Conservation (phyloP, 768 basidiomycete genomes). For the Kondoa subrosea region DNA sequence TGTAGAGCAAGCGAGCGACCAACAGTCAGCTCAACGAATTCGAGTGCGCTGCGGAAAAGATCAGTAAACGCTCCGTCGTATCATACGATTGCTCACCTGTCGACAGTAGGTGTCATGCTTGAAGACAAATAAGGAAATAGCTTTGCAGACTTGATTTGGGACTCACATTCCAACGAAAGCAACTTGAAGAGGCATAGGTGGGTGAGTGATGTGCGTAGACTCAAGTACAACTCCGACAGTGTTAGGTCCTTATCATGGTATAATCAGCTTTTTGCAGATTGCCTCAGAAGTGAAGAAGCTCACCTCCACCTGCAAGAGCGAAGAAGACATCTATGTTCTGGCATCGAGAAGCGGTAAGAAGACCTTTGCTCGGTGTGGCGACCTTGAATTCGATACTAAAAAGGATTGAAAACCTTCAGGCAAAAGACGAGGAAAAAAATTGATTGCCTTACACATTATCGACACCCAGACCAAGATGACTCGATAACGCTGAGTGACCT, state of each 20-base stretch:
- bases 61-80: no score
- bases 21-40: no score
- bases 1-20: no score
- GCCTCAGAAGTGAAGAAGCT: background rate
- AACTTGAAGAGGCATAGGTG: background rate
- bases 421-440: background rate
- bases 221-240: constrained; percentile 1
- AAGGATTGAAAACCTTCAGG: background rate
- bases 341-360: constrained; percentile 5
- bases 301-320: background rate
- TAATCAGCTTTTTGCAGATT: background rate
- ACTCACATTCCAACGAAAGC: background rate
- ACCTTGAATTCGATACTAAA: background rate
- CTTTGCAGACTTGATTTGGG: no score
- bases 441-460: background rate
- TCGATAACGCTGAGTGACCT: background rate
- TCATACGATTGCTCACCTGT: no score
- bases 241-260: background rate
- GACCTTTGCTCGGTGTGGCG: background rate
- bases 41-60: no score
- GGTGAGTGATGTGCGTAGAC: constrained; percentile 5
- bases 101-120: no score
- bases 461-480: background rate
- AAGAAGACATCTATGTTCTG: constrained; percentile 8
- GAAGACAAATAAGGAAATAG: no score